These are phyloP conservation scores for Cryphonectria nitschkei DNA, from an alignment of 2,329 filamentous ascomycete species.

Conservation along the genomic window DNA sequence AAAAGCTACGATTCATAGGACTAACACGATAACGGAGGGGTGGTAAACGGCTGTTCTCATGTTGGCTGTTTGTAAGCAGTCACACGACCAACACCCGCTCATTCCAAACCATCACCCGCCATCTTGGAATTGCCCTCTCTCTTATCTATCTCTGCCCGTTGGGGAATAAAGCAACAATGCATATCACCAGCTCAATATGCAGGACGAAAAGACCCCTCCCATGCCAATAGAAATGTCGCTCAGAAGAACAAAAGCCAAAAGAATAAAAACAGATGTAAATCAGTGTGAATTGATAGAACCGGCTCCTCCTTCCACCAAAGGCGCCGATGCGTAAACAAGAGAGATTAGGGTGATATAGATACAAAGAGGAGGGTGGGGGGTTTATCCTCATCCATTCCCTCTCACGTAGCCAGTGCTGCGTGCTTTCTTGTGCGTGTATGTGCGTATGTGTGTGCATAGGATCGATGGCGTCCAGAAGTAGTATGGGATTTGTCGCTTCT, in stretches of 20 bases:
- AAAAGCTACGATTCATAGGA: not conserved
- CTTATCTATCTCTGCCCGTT: not conserved
- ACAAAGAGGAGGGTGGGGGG: not conserved
- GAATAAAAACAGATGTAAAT: not conserved
- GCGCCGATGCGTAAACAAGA: slow-evolving; percentile 9
- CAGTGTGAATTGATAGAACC: not conserved
- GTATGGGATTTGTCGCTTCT: not conserved
- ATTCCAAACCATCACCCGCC: not conserved
- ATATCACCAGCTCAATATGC: not conserved
- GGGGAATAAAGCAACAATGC: not conserved
- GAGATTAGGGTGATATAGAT: not conserved
- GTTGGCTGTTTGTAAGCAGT: not conserved
- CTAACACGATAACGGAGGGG: not conserved
- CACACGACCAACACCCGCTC: not conserved
- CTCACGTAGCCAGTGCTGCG: not conserved
- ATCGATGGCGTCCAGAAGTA: not conserved
- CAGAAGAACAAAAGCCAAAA: not conserved
- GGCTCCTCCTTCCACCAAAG: slow-evolving; percentile 1
- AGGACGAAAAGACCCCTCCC: not conserved
- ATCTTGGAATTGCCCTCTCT: not conserved
- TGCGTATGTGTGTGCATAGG: not conserved
- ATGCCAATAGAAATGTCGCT: slow-evolving; percentile 1
- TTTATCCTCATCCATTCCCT: not conserved
- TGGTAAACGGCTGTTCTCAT: not conserved
- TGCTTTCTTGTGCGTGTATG: not conserved